Percentiles rank a stretch among this genome's conserved stretches.
Evolutionary conservation across 495 filamentous ascomycete genomes (phyloP).

Genomic region (Tetracladium setigerum): DNA sequence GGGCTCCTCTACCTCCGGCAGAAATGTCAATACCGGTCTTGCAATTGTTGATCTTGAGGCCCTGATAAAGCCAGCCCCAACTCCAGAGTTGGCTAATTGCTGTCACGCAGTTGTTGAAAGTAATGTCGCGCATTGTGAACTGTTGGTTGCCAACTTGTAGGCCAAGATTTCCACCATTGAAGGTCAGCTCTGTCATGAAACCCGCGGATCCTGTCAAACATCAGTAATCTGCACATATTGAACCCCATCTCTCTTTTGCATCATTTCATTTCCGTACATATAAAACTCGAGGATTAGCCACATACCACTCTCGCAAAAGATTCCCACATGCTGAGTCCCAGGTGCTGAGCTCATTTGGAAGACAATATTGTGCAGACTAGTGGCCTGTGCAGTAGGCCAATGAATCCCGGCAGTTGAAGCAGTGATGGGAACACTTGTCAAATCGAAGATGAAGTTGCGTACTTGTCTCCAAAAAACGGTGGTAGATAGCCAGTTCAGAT

Average conservation of each 20-base stretch:
- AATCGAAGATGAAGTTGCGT: slow-evolving; percentile 70
- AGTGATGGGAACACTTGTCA: slow-evolving; percentile 45
- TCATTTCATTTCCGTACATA: slow-evolving; percentile 27
- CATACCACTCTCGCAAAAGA: slow-evolving; percentile 67
- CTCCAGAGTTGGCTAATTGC: slow-evolving; percentile 47
- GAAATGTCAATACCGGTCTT: slow-evolving; percentile 56
- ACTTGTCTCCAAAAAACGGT: slow-evolving; percentile 76
- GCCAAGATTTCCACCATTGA: slow-evolving; percentile 65
- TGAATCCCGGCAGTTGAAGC: slow-evolving; percentile 46
- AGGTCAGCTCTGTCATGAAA: slow-evolving; percentile 56
- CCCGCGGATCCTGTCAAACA: slow-evolving; percentile 54
- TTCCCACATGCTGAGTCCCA: slow-evolving; percentile 50
- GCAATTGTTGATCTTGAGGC: slow-evolving; percentile 57
- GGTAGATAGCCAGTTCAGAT: slow-evolving; percentile 47
- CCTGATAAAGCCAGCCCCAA: slow-evolving; percentile 40
- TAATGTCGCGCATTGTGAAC: slow-evolving; percentile 70
- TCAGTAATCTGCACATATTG: not conserved
- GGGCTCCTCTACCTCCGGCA: slow-evolving; percentile 31
- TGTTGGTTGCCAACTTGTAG: slow-evolving; percentile 69
- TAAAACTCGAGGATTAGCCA: slow-evolving; percentile 15
- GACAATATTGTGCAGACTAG: slow-evolving; percentile 68
- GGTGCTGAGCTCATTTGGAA: slow-evolving; percentile 59
- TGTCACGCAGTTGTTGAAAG: slow-evolving; percentile 47
- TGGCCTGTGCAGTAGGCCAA: slow-evolving; percentile 73
- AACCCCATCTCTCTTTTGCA: slow-evolving; percentile 3